Conservation (phyloP, 208 protist genomes). For the Leishmania guyanensis region DNA sequence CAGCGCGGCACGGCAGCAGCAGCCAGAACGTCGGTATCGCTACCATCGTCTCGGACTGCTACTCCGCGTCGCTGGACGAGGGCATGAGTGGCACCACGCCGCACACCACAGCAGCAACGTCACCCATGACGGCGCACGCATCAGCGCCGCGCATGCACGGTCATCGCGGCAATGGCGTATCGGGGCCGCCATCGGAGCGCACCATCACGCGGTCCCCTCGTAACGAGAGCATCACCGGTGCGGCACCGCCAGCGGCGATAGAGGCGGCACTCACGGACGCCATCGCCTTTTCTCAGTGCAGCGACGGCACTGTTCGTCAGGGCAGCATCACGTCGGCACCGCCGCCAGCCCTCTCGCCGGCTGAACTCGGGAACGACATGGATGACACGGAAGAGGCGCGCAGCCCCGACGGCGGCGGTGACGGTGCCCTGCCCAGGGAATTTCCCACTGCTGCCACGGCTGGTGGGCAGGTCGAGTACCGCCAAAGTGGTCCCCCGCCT, state of each 20-base stretch:
- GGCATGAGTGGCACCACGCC: constrained; percentile 2
- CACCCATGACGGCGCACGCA: background rate
- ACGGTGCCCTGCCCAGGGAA: background rate
- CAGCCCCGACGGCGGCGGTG: background rate
- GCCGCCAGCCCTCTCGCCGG: constrained; percentile 1
- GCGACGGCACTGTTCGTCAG: background rate
- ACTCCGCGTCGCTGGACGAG: constrained; percentile 1
- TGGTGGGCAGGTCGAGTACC: background rate
- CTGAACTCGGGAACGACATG: background rate
- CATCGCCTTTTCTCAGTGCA: background rate
- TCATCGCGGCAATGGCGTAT: background rate
- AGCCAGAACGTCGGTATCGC: background rate
- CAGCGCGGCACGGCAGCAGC: background rate
- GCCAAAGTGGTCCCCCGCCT: too few species aligned
- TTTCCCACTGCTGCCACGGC: background rate
- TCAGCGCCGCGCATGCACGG: background rate
- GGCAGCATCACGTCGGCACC: background rate
- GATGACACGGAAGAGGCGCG: background rate
- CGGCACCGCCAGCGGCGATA: background rate
- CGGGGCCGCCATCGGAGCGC: constrained; percentile 7
- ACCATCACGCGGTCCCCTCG: constrained; percentile 4
- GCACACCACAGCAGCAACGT: constrained; percentile 2
- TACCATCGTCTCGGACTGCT: background rate
- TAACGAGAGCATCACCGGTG: background rate
- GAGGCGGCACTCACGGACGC: background rate